Conservation (phyloP, 2,329 filamentous ascomycete genomes). For the Allantophomopsis lycopodina region DNA sequence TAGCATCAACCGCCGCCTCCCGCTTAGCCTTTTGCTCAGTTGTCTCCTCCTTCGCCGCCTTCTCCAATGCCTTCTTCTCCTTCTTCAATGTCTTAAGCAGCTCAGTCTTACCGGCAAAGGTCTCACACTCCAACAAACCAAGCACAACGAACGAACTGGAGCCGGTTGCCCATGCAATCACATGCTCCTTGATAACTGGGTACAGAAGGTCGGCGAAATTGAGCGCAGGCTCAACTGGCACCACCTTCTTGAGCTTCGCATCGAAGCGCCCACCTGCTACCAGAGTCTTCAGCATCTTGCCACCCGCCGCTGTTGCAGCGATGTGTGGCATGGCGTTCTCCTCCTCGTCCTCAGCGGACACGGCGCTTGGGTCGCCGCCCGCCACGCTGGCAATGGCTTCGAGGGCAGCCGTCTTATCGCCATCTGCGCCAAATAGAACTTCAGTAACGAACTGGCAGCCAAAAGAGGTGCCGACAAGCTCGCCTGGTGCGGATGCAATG, state of each 20-base stretch:
- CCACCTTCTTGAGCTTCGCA: slow-evolving; percentile 53
- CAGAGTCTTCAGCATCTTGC: slow-evolving; percentile 80
- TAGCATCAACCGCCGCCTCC: slow-evolving; percentile 28
- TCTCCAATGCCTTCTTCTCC: slow-evolving; percentile 57
- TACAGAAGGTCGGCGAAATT: slow-evolving; percentile 76
- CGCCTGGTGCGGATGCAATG: slow-evolving; percentile 52
- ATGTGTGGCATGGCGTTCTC: slow-evolving; percentile 29
- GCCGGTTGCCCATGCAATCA: slow-evolving; percentile 76
- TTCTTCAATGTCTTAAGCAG: slow-evolving; percentile 59
- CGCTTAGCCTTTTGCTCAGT: slow-evolving; percentile 35
- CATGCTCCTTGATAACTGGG: slow-evolving; percentile 58
- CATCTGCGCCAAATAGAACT: slow-evolving; percentile 61
- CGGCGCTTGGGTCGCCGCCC: slow-evolving; percentile 34
- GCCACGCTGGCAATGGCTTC: slow-evolving; percentile 53
- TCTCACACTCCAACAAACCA: slow-evolving; percentile 61
- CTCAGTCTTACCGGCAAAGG: slow-evolving; percentile 53
- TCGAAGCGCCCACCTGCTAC: slow-evolving; percentile 86
- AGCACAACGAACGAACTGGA: slow-evolving; percentile 79
- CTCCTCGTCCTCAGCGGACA: slow-evolving; percentile 23
- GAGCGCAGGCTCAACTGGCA: slow-evolving; percentile 61
- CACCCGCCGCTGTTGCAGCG: slow-evolving; percentile 47
- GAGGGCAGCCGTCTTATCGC: slow-evolving; percentile 65
- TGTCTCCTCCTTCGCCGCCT: slow-evolving; percentile 47
- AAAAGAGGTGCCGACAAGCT: slow-evolving; percentile 62
- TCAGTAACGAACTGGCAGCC: slow-evolving; percentile 81